These are phyloP conservation scores for Euphorbia celastroides DNA, from an alignment of 441 rosid species.

Conservation along the genomic window DNA sequence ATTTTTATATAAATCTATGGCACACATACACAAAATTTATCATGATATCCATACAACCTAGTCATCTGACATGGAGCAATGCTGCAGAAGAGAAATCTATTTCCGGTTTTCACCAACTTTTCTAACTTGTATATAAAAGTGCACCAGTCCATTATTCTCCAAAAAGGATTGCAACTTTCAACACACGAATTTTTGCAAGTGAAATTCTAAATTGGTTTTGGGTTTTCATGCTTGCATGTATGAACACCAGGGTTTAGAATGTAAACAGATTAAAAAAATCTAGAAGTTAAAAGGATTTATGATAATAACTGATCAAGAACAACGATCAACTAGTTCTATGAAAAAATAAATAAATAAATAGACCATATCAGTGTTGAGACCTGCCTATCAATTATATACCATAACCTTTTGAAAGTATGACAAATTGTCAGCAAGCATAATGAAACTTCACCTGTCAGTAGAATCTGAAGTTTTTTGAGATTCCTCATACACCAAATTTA, in stretches of 20 bases:
- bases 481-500: slow-evolving; percentile 65
- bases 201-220: neutral
- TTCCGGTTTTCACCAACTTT: neutral
- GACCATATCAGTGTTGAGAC: neutral
- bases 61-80: neutral
- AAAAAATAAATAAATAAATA: neutral
- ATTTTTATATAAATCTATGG: slow-evolving; percentile 10
- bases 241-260: neutral
- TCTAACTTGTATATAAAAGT: neutral
- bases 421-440: neutral
- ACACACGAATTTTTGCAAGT: neutral
- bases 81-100: neutral
- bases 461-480: slow-evolving; percentile 40
- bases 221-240: neutral
- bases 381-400: slow-evolving; percentile 1
- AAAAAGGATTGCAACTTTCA: neutral
- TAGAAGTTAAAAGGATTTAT: neutral
- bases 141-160: neutral
- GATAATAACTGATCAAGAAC: neutral
- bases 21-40: neutral
- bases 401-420: slow-evolving; percentile 1
- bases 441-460: slow-evolving; percentile 47
- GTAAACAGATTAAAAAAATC: neutral
- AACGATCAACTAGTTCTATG: neutral
- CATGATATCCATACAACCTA: neutral